Percentiles rank a stretch among this genome's conserved stretches.
Evolutionary conservation across 2,329 filamentous ascomycete species (phyloP).

Genomic region (Fusarium nodosum): DNA sequence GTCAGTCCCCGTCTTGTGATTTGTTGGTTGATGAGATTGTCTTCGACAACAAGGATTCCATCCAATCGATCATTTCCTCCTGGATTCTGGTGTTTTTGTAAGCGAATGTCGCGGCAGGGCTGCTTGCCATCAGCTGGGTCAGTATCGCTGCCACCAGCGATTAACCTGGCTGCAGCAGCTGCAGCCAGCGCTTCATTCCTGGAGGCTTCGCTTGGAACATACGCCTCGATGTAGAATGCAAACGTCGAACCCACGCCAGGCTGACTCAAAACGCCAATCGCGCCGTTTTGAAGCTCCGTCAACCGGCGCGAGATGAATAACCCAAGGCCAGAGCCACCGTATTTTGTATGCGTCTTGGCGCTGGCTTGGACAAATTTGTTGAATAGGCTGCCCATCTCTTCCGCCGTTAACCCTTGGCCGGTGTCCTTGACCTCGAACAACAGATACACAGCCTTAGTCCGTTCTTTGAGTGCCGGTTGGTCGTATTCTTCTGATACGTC

Average conservation of each 20-base stretch:
- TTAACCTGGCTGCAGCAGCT: conserved; percentile 53
- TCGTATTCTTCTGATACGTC: conserved; percentile 58
- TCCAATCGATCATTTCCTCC: conserved; percentile 53
- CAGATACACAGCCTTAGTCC: conserved; percentile 70
- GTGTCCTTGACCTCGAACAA: conserved; percentile 83
- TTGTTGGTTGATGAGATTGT: conserved; percentile 72
- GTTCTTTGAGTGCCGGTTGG: conserved; percentile 51
- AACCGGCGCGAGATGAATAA: conserved; percentile 83
- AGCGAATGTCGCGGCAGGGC: conserved; percentile 40
- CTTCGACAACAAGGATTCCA: conserved; percentile 69
- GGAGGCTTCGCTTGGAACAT: conserved; percentile 58
- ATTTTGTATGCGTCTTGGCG: conserved; percentile 80
- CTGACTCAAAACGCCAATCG: conserved; percentile 80
- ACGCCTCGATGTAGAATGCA: conserved; percentile 78
- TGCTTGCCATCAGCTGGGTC: conserved; percentile 40
- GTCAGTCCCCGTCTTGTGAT: conserved; percentile 66
- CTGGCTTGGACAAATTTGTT: conserved; percentile 84
- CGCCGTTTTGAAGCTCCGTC: conserved; percentile 84
- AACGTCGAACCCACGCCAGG: conserved; percentile 80
- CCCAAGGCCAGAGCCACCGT: conserved; percentile 83
- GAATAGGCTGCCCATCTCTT: conserved; percentile 81
- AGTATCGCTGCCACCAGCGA: conserved; percentile 45
- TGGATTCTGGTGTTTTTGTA: conserved; percentile 47
- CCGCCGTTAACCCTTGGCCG: conserved; percentile 77
- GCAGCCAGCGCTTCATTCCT: conserved; percentile 58